phyloP scores from a whole-genome alignment of 495 filamentous ascomycete genomes.

The Symbiotaphrina buchneri region DNA sequence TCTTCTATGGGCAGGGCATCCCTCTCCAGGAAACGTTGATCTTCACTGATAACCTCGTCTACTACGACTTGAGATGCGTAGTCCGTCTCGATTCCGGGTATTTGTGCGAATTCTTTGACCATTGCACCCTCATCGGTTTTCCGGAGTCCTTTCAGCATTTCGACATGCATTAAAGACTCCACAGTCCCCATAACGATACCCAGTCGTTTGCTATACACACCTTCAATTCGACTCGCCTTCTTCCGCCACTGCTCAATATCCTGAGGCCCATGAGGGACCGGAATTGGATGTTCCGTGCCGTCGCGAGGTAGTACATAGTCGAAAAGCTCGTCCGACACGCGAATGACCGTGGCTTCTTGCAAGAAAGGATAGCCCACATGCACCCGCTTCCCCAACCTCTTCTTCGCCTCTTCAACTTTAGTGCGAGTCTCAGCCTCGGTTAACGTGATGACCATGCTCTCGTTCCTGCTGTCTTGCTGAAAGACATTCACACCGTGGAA shows the following conservation, averaged over 20 bases:
- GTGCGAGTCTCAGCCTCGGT: slow-evolving; percentile 47
- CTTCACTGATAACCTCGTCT: slow-evolving; percentile 74
- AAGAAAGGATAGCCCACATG: slow-evolving; percentile 92
- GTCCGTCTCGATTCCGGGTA: slow-evolving; percentile 78
- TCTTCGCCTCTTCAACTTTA: slow-evolving; percentile 46
- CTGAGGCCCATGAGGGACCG: slow-evolving; percentile 46
- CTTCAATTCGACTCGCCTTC: slow-evolving; percentile 69
- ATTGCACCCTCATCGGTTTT: slow-evolving; percentile 83
- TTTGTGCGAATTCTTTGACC: slow-evolving; percentile 76
- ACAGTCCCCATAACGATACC: slow-evolving; percentile 74
- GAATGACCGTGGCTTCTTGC: slow-evolving; percentile 74
- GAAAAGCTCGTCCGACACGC: slow-evolving; percentile 86
- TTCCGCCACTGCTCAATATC: slow-evolving; percentile 66
- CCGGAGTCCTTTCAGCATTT: slow-evolving; percentile 73
- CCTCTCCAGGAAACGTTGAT: slow-evolving; percentile 79
- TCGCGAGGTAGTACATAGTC: slow-evolving; percentile 52
- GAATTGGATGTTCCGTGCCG: slow-evolving; percentile 31
- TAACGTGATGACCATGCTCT: slow-evolving; percentile 85
- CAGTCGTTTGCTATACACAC: slow-evolving; percentile 67
- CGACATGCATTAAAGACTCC: slow-evolving; percentile 74
- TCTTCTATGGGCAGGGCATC: slow-evolving; percentile 69
- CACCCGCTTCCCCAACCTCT: slow-evolving; percentile 62
- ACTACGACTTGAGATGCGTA: slow-evolving; percentile 82
- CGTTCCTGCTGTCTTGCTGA: slow-evolving; percentile 86
- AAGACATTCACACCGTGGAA: slow-evolving; percentile 95